Base-by-base conservation (phyloP, 345 rosid genomes). In the Pistacia vera region DNA sequence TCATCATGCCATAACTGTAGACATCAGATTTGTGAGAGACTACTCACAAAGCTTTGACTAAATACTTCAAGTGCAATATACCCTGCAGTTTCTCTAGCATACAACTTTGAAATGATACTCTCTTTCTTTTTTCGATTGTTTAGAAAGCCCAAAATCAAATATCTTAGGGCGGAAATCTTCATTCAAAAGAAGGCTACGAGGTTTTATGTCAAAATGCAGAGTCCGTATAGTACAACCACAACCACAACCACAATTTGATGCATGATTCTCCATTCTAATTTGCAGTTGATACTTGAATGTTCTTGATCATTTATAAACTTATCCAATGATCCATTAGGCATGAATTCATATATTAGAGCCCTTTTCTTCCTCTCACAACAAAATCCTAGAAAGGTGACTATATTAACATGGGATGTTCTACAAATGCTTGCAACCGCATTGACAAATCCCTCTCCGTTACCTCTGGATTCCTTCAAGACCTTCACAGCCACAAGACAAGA, bases 141-240 rank as follows among this genome's bases (percentile, higher is more conserved):
- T 89, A 10, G 92, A 82, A 11, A 89, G 90, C 1, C 92, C 88
- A 12, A 89, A 89, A 62, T 89, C 92, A 0, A 85, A 81, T 11
- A 87, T 84, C 33, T 87, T 87, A 1, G 90, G 88, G 17, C 12
- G 41, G 12, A 87, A 77, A 30, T 30, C 33, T 30, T 81, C 70
- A 64, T 89, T 84, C 2, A 85, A 77, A 7, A 89, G 76, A 28
- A 87, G 77, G 48, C 84, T 25, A 25, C 1, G 25, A 25, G 25
- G 0, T 25, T n/a, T 25, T 25, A 25, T 89, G 0, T 87, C 88
- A 14, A 89, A 84, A 70, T 89, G 88, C 33, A 88, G 56, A 10
- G 86, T 88, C 68, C 81, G 82, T 28, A 86, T 82, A 68, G 60
- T 85, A 81, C 92, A 89, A 20, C 90, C 92, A 8, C 88, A 4